These are phyloP conservation scores for Backusella tarrabulga DNA, from an alignment of 192 early-diverging fungal genomes.

Conservation along the genomic window DNA sequence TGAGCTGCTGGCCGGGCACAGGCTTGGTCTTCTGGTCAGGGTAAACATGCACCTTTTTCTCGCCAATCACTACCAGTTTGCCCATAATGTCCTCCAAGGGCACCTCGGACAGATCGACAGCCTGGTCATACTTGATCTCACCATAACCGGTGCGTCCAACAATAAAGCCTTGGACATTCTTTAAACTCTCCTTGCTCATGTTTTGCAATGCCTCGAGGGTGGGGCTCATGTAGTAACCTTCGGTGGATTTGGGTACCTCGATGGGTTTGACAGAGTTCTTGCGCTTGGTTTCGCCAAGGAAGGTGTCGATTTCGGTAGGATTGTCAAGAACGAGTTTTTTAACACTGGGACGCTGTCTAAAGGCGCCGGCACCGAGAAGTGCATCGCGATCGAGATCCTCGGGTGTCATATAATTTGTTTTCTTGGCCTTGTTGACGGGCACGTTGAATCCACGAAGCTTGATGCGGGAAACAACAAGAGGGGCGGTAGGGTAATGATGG, in stretches of 20 bases:
- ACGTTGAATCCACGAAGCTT: constrained; percentile 64
- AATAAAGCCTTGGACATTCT: constrained; percentile 70
- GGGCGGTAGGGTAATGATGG: constrained; percentile 70
- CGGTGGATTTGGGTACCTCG: constrained; percentile 21
- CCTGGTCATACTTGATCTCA: constrained; percentile 70
- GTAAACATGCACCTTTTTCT: constrained; percentile 76
- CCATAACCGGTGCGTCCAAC: constrained; percentile 73
- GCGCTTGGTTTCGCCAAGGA: not conserved
- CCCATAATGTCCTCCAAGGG: constrained; percentile 67
- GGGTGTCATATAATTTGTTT: constrained; percentile 17
- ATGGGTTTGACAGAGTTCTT: not conserved
- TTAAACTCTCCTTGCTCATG: constrained; percentile 71
- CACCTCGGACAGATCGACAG: constrained; percentile 80
- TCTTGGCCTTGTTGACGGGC: constrained; percentile 32
- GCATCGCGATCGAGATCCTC: constrained; percentile 39
- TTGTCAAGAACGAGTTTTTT: not conserved
- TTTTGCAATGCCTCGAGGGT: constrained; percentile 65
- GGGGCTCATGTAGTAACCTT: constrained; percentile 78
- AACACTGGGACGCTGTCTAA: constrained; percentile 17
- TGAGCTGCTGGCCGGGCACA: constrained; percentile 81
- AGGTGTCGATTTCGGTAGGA: not conserved
- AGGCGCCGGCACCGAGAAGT: constrained; percentile 62
- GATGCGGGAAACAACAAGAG: constrained; percentile 67
- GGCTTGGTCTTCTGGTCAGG: constrained; percentile 79
- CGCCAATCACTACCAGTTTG: constrained; percentile 67